Evolutionary conservation across 768 basidiomycete species (phyloP), one percentile per base, ranked within the genome.

Genomic region (Tricholoma sp.): DNA sequence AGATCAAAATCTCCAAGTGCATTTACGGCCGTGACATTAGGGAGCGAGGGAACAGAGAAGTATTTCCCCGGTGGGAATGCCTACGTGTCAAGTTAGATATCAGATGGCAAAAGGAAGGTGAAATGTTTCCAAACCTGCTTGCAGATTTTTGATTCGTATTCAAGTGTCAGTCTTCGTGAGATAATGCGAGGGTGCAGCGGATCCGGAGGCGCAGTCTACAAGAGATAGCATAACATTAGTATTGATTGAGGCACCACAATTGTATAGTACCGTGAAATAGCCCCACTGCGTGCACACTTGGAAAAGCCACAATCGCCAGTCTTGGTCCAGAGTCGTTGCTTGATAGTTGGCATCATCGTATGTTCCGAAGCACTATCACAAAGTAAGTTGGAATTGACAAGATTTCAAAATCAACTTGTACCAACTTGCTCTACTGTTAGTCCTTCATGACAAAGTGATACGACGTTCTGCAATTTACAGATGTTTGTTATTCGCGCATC

Each of bases 201-300:
- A 65, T 89, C 80, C 1, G 88, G 88, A 3, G 91, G 91, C 1
- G 89, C 81, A 11, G 87, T 86, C 89, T 92, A 42, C 13, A 34
- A 15, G 29, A 31, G 33, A 24, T 34, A 15, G 18, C 20, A 47
- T 32, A 44, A 54, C 28, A 54, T 41, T 45, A 31, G 17, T 32
- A 31, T 49, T 8, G n/a, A 32, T 17, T 3, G n/a, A n/a, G 15
- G 31, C 2, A 9, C 10, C 8, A n/a, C 47, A 32, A 49, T 32
- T 20, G 66, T 82, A 33, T 62, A 24, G 24, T 24, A 89, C 91
- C 31, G 79, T 85, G 68, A 96, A 94, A 70, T 92, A 99, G 2
- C 94, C 96, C 96, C 96, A 98, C 64, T 96, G 83, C 0, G 91
- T 94, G 75, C 93, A 94, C 52, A 93, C 90, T 72, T 92, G 94